phyloP scores from a whole-genome alignment of 169 alveolate species.

The Cryptosporidium viatorum region DNA sequence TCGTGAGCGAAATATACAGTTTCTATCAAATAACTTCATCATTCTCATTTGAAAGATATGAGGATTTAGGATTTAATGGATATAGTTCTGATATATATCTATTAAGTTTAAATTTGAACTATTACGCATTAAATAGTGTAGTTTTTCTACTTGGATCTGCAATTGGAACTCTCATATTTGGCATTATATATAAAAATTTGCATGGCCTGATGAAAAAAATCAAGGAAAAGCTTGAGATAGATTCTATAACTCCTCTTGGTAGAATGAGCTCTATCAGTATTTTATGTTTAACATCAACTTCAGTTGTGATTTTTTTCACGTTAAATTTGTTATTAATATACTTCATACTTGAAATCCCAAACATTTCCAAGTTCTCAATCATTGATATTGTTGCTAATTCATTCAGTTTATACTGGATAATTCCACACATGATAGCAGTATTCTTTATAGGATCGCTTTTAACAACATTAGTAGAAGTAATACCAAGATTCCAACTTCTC shows the following conservation, averaged over 20 bases:
- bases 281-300: not conserved
- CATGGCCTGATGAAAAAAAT: not conserved
- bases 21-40: conserved; percentile 40
- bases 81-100: not conserved
- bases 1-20: conserved; percentile 39
- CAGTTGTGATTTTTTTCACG: not conserved
- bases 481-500: conserved; percentile 13
- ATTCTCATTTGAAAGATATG: conserved; percentile 21
- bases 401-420: not conserved
- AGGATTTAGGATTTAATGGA: not conserved
- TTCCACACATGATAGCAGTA: conserved; percentile 16
- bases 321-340: not conserved
- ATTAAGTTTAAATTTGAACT: conserved; percentile 3
- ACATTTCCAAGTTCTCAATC: conserved; percentile 10
- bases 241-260: conserved; percentile 4
- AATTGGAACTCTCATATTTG: conserved; percentile 55
- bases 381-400: conserved; percentile 16
- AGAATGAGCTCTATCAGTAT: conserved; percentile 12
- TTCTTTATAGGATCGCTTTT: conserved; percentile 16
- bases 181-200: not conserved
- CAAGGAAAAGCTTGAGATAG: not conserved
- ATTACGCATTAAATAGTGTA: conserved; percentile 27
- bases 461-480: conserved; percentile 10
- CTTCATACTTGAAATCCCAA: not conserved
- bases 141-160: conserved; percentile 67